Percentiles rank a stretch among this genome's conserved stretches.
Conservation (phyloP, 306 rosid species). For the Chamaecrista fasciculata region DNA sequence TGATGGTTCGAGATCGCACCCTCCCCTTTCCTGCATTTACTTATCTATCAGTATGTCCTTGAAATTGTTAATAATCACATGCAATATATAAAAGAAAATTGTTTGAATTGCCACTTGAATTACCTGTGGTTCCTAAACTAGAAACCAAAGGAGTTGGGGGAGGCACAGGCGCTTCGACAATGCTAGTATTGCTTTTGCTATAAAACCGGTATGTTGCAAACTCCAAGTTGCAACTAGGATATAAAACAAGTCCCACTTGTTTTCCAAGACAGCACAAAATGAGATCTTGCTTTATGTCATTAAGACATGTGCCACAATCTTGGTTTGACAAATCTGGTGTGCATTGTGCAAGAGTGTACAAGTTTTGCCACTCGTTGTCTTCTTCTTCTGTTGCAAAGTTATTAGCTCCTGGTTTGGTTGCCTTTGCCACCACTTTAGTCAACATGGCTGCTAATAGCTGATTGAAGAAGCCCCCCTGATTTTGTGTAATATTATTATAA, state of each 20-base stretch:
- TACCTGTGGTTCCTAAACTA: neutral
- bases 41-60: too few species aligned
- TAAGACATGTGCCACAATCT: conserved; percentile 24
- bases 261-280: neutral
- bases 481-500: too few species aligned
- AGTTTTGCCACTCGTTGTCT: neutral
- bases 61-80: too few species aligned
- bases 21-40: neutral
- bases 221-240: conserved; percentile 36
- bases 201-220: conserved; percentile 27
- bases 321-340: conserved; percentile 23
- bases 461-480: neutral
- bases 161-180: neutral
- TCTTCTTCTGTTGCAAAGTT: neutral
- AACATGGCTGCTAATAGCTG: too few species aligned
- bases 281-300: neutral
- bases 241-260: conserved; percentile 18
- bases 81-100: too few species aligned
- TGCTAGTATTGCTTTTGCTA: neutral
- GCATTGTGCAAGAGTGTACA: conserved; percentile 41
- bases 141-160: neutral
- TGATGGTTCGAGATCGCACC: neutral
- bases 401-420: neutral
- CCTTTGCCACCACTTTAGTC: too few species aligned
- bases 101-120: too few species aligned